Evolutionary conservation across 2,329 filamentous ascomycete species (phyloP), one percentile per base, ranked within the genome.

Genomic region (Colletotrichum sojae): DNA sequence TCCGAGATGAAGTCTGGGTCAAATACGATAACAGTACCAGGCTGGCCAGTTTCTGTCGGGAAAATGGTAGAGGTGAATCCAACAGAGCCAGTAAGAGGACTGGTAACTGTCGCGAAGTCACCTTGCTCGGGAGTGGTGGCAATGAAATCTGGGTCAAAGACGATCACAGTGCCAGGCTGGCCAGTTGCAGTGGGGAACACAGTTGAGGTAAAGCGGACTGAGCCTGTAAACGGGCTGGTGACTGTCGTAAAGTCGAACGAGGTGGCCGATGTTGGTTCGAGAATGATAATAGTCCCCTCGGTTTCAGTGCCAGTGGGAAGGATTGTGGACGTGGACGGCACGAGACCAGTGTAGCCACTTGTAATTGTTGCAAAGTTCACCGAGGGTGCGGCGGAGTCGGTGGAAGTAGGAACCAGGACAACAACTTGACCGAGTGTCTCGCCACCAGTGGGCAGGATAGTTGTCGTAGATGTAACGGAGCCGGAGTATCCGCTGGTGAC

Each of bases 71-170:
- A 45, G 13, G 51, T 63, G 4, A 48, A 52, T 2, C 48, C 39
- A 3, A 55, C 27, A 8, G 27, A 27, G 3, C 60, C 60, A 6
- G 51, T 49, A 40, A 40, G 49, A 0, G n/a, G 18, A n/a, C 64
- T 67, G 9, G 59, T 67, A 40, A 67, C 25, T 5, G 64, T 67
- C 13, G 51, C 63, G 18, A 63, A 67, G 6, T 20, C 51, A n/a
- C n/a, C n/a, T n/a, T n/a, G n/a, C n/a, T n/a, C n/a, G n/a, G n/a
- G n/a, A n/a, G n/a, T 10, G 27, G 55, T 22, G 12, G 9, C 49
- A 4, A 22, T 27, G 9, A 22, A 25, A 1, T 20, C 25, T 6
- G 49, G 22, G 13, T 27, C 49, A 27, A 52, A 22, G 5, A 52
- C 13, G 9, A 52, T 27, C 3, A 52, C 49, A 12, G 31, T 36